A percentile compares a stretch with the other conserved stretches of the same genome.
phyloP scores from a whole-genome alignment of 1,284 basidiomycete genomes.

The Schizopora paradoxa region DNA sequence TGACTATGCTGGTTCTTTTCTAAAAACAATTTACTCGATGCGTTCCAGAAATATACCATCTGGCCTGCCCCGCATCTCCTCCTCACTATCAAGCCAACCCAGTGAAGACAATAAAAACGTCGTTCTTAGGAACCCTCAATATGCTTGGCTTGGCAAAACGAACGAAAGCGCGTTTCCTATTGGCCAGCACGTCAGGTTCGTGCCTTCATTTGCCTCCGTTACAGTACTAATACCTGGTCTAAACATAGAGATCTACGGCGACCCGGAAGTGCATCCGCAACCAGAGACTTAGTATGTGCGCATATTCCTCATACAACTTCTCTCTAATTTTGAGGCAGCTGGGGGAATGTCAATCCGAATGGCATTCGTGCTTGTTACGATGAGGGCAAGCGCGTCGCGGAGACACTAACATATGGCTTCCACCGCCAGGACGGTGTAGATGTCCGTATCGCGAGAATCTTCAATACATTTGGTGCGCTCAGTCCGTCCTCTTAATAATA shows the following conservation, averaged over 20 bases:
- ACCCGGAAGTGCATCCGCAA: slow-evolving; percentile 96
- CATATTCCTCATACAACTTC: not conserved
- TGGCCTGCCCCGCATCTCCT: slow-evolving; percentile 93
- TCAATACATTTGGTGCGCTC: slow-evolving; percentile 76
- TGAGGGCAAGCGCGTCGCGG: slow-evolving; percentile 94
- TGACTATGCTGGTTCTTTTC: slow-evolving; percentile 6
- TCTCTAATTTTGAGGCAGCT: slow-evolving; percentile 42
- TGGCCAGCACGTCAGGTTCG: slow-evolving; percentile 86
- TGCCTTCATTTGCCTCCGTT: slow-evolving; percentile 11
- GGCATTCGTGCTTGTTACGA: slow-evolving; percentile 98
- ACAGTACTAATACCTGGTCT: not conserved
- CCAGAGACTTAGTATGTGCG: slow-evolving; percentile 81
- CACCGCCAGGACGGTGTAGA: slow-evolving; percentile 92
- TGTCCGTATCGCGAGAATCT: slow-evolving; percentile 92
- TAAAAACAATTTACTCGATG: slow-evolving; percentile 5
- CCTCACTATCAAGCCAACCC: slow-evolving; percentile 95
- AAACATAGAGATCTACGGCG: slow-evolving; percentile 85
- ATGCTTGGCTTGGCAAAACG: slow-evolving; percentile 99
- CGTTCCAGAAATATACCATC: slow-evolving; percentile 89
- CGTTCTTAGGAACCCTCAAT: slow-evolving; percentile 95
- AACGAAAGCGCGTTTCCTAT: slow-evolving; percentile 94
- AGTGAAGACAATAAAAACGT: slow-evolving; percentile 96
- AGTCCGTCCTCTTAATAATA: not conserved
- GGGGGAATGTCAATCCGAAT: slow-evolving; percentile 98
- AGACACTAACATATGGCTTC: slow-evolving; percentile 93